Conservation (phyloP, 2,329 filamentous ascomycete genomes). For the Colletotrichum spaethianum region DNA sequence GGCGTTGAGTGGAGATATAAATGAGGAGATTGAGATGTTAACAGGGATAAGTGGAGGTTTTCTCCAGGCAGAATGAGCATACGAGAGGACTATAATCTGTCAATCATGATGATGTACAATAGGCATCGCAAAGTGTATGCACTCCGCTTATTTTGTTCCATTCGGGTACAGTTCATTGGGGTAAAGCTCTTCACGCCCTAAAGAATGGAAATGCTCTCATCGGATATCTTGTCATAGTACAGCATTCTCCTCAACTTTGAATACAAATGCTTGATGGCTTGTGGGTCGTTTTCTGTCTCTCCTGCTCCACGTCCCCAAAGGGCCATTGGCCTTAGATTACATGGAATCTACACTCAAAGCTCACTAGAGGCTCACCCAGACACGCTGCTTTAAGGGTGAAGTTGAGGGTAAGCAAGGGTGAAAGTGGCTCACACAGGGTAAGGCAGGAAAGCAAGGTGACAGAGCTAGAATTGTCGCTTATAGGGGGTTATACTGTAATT, state of each 20-base stretch:
- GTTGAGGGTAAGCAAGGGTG: too few relatives aligned
- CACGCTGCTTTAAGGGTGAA: too few relatives aligned
- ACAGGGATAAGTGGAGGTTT: neutral
- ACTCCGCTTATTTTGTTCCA: neutral
- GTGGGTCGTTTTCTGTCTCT: neutral
- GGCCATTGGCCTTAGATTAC: too few relatives aligned
- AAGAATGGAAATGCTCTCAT: neutral
- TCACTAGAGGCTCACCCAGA: too few relatives aligned
- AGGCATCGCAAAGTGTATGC: neutral
- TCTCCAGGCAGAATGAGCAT: neutral
- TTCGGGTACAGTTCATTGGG: neutral
- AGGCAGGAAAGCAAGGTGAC: too few relatives aligned
- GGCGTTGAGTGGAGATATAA: slow-evolving; percentile 45
- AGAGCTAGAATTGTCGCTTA: too few relatives aligned
- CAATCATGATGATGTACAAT: neutral
- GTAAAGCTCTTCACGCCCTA: too few relatives aligned
- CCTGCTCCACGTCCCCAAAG: neutral
- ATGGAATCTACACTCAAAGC: too few relatives aligned
- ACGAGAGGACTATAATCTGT: neutral
- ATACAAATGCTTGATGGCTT: neutral
- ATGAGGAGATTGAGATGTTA: neutral
- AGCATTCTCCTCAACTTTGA: neutral
- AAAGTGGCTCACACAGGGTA: too few relatives aligned
- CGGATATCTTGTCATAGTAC: too few relatives aligned
- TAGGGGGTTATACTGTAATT: too few relatives aligned